A percentile compares a stretch with the other conserved stretches of the same genome.
These are phyloP conservation scores for Cerrena zonata DNA, from an alignment of 1,284 basidiomycete species.

Conservation along the genomic window DNA sequence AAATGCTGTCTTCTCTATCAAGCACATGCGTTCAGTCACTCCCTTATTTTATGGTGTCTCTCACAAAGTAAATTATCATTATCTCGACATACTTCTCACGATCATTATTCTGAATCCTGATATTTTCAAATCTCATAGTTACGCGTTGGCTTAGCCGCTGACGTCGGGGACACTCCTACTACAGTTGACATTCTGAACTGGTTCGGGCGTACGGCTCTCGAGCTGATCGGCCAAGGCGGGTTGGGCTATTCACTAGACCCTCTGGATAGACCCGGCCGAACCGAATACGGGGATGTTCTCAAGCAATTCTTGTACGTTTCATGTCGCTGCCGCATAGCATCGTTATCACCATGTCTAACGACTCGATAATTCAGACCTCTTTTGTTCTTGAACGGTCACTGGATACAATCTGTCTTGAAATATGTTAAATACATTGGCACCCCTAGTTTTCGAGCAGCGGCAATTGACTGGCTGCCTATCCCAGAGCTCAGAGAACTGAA, in stretches of 20 bases:
- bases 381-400: too few relatives aligned
- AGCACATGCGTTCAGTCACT: too few relatives aligned
- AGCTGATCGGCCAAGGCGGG: conserved; percentile 35
- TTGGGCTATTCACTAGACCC: conserved; percentile 35
- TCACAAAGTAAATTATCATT: too few relatives aligned
- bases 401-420: not conserved
- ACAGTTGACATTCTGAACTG: conserved; percentile 34
- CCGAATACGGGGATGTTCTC: conserved; percentile 11
- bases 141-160: conserved; percentile 12
- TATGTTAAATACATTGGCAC: not conserved
- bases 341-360: not conserved
- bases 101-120: not conserved
- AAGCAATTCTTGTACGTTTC: conserved; percentile 17
- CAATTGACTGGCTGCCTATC: not conserved
- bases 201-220: conserved; percentile 33
- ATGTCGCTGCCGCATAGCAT: not conserved
- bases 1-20: too few relatives aligned
- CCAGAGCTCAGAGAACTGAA: not conserved
- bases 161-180: conserved; percentile 14
- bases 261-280: conserved; percentile 20
- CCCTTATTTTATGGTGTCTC: too few relatives aligned
- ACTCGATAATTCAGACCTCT: too few relatives aligned
- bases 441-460: not conserved
- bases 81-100: not conserved
- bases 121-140: conserved; percentile 7